phyloP scores from a whole-genome alignment of 2,329 filamentous ascomycete species.

The Epichloe scottii region DNA sequence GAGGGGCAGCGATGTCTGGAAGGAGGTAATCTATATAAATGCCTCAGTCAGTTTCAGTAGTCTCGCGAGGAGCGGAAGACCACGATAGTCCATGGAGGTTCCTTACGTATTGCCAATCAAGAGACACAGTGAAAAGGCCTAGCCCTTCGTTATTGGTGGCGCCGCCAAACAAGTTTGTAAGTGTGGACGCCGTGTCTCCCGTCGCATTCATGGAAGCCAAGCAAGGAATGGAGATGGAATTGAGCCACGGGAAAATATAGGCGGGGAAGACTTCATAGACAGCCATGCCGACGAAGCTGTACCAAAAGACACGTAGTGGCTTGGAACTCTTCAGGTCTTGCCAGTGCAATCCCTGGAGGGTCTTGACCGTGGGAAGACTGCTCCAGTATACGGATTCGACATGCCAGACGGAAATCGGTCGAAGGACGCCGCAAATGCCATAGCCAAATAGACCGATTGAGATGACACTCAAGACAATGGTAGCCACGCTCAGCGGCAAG shows the following conservation, averaged over 20 bases:
- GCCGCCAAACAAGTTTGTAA: conserved; percentile 25
- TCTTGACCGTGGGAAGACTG: conserved; percentile 38
- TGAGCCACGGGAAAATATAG: conserved; percentile 43
- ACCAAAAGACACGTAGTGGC: conserved; percentile 40
- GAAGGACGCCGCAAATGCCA: conserved; percentile 38
- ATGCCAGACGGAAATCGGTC: conserved; percentile 42
- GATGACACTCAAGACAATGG: conserved; percentile 33
- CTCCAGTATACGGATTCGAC: conserved; percentile 45
- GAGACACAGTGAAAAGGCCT: conserved; percentile 26
- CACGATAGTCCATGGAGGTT: too few species aligned
- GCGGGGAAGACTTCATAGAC: conserved; percentile 40
- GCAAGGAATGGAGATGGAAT: conserved; percentile 41
- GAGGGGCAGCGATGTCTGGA: conserved; percentile 19
- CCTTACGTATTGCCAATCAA: conserved; percentile 31
- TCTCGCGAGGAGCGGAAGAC: neutral
- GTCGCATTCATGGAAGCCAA: conserved; percentile 31
- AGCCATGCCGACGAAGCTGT: conserved; percentile 34
- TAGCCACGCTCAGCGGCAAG: conserved; percentile 29
- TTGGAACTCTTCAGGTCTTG: conserved; percentile 35
- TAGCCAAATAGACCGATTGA: conserved; percentile 45
- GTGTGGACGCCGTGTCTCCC: neutral
- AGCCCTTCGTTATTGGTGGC: conserved; percentile 24
- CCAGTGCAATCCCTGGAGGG: conserved; percentile 42
- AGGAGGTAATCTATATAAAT: neutral
- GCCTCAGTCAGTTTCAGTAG: neutral